phyloP scores from a whole-genome alignment of 345 rosid genomes.

The Raphanus sativus region DNA sequence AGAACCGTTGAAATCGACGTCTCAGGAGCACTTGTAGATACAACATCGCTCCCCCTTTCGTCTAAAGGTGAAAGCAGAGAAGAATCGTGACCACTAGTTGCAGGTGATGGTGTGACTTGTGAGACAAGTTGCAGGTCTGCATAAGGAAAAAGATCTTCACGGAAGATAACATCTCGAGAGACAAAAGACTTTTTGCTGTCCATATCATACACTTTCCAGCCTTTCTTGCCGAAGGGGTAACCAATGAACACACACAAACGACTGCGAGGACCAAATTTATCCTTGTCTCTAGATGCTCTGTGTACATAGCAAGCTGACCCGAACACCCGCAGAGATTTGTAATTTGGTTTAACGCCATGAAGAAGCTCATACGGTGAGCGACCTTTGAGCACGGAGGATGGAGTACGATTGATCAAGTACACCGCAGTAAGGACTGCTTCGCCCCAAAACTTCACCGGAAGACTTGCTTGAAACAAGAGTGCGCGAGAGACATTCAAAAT shows the following conservation, averaged over 20 bases:
- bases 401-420: neutral
- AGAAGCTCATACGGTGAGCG: neutral
- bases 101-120: too few species aligned
- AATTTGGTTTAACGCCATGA: neutral
- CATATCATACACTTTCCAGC: neutral
- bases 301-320: neutral
- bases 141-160: too few species aligned
- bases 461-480: neutral
- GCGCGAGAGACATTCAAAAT: neutral
- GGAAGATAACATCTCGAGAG: too few species aligned
- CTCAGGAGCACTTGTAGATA: too few species aligned
- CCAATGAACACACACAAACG: neutral
- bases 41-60: too few species aligned
- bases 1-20: too few species aligned
- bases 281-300: neutral
- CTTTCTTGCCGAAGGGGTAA: neutral
- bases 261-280: neutral
- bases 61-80: too few species aligned
- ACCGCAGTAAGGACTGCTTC: neutral
- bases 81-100: too few species aligned
- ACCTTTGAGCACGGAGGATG: neutral
- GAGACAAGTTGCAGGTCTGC: too few species aligned
- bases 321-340: neutral
- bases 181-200: too few species aligned
- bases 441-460: neutral